Evolutionary conservation across 2,329 filamentous ascomycete species (phyloP), one percentile per base, ranked within the genome.

Genomic region (Periconia digitata): DNA sequence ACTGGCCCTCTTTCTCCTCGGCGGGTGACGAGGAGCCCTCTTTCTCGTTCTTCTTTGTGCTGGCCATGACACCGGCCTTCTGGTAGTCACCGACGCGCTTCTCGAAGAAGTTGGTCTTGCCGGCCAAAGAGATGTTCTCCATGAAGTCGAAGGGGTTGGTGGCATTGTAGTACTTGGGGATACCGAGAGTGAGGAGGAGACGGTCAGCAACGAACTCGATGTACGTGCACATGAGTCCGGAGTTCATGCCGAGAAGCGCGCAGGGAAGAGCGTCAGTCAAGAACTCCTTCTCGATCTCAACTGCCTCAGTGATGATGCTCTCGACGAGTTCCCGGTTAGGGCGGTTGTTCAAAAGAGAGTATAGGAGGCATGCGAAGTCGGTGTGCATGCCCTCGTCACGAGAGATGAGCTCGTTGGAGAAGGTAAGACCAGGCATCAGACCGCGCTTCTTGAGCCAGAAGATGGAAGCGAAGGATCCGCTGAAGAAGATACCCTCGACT

Each of bases 101-200:
- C 87, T 99, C 94, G 74, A 99, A 99, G 85, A 99, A 99, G 85
- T 99, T 99, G 73, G 94, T 99, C 89, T 99, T 99, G 76, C 94
- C 94, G 44, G 91, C 90, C 10, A 99, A 84, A 18, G 94, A 97
- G 76, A 99, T 99, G 78, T 96, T 96, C 83, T 99, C 94, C 94
- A 99, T 99, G 76, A 99, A 99, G 82, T 99, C 94, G 73, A 99
- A 99, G 72, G 94, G 94, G 79, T 99, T 99, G 73, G 86, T 84
- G 21, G 87, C 80, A 71, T 94, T 89, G 85, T 95, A 99, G 66
- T 89, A 81, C 82, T 96, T 97, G 64, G 89, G 83, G 76, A 96
- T 96, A 67, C 94, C 94, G 40, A 99, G 88, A 24, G 94, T 86
- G 50, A 97, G 80, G 29, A 99, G 84, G 29, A 99, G 87, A 64